These are phyloP conservation scores for Cornus kousa DNA, from an alignment of 148 eudicot species.

Conservation along the genomic window DNA sequence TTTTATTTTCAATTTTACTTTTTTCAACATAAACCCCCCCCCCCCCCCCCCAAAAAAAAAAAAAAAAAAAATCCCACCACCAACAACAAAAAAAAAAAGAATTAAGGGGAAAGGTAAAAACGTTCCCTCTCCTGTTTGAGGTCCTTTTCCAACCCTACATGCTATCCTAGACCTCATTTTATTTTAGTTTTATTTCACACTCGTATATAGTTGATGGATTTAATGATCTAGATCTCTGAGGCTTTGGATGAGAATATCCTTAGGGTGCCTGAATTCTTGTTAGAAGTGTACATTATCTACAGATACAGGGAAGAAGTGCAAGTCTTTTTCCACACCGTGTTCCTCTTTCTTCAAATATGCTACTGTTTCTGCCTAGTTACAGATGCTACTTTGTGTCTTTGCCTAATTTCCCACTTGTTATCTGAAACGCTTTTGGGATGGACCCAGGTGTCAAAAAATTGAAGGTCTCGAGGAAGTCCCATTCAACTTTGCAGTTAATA, in stretches of 20 bases:
- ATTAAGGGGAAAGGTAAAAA: no score
- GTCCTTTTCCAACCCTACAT: neutral
- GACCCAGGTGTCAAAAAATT: slow-evolving; percentile 46
- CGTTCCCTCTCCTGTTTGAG: neutral
- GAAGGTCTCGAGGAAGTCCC: slow-evolving; percentile 47
- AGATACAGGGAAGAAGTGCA: neutral
- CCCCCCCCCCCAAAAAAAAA: no score
- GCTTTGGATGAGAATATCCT: neutral
- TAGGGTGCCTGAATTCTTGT: neutral
- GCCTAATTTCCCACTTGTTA: slow-evolving; percentile 7
- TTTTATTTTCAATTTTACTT: no score
- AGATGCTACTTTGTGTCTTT: neutral
- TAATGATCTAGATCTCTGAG: neutral
- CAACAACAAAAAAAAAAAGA: no score
- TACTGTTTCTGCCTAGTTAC: neutral
- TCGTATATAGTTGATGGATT: neutral
- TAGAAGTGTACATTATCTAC: neutral
- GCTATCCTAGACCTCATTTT: no score
- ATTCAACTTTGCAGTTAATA: slow-evolving; percentile 46
- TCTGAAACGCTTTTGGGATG: slow-evolving; percentile 16
- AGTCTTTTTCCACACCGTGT: neutral
- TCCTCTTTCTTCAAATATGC: neutral
- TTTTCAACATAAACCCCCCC: no score
- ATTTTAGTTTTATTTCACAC: neutral
- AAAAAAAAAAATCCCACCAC: no score